Conservation (phyloP, 2,329 filamentous ascomycete genomes). For the Trichophyton rubrum region DNA sequence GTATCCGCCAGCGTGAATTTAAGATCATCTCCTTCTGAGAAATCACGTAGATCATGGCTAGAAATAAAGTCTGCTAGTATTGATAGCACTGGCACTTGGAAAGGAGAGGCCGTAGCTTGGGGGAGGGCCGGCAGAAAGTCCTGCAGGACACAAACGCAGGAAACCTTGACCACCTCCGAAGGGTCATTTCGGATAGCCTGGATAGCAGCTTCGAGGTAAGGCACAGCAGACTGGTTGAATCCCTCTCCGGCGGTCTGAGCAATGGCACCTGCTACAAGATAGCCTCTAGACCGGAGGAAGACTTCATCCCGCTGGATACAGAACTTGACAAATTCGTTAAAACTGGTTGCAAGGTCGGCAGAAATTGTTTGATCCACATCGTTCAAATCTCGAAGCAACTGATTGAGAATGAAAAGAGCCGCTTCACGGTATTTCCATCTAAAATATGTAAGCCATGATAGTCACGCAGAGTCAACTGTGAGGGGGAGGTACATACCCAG, state of each 20-base stretch:
- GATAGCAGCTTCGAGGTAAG: slow-evolving; percentile 48
- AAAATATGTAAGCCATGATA: slow-evolving; percentile 16
- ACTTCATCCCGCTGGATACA: slow-evolving; percentile 58
- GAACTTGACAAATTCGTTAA: slow-evolving; percentile 68
- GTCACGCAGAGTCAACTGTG: slow-evolving; percentile 4
- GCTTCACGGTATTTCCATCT: slow-evolving; percentile 64
- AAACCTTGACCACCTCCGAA: slow-evolving; percentile 81
- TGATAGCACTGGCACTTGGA: slow-evolving; percentile 49
- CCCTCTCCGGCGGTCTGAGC: slow-evolving; percentile 53
- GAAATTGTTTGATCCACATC: slow-evolving; percentile 64
- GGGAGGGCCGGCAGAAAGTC: slow-evolving; percentile 47
- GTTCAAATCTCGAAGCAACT: slow-evolving; percentile 69
- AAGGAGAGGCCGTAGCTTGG: slow-evolving; percentile 37
- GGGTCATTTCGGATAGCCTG: slow-evolving; percentile 62
- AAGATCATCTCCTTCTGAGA: slow-evolving; percentile 81
- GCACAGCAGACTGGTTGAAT: slow-evolving; percentile 32
- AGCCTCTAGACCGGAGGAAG: slow-evolving; percentile 75
- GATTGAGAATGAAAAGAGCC: slow-evolving; percentile 71
- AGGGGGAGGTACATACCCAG: slow-evolving; percentile 21
- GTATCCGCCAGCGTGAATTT: slow-evolving; percentile 83
- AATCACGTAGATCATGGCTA: slow-evolving; percentile 65
- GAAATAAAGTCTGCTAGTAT: slow-evolving; percentile 61
- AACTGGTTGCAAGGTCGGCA: slow-evolving; percentile 55
- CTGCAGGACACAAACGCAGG: slow-evolving; percentile 78
- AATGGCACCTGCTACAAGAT: slow-evolving; percentile 70